Conservation (phyloP, 495 filamentous ascomycete genomes). For the Penicillium atrosanguineum region DNA sequence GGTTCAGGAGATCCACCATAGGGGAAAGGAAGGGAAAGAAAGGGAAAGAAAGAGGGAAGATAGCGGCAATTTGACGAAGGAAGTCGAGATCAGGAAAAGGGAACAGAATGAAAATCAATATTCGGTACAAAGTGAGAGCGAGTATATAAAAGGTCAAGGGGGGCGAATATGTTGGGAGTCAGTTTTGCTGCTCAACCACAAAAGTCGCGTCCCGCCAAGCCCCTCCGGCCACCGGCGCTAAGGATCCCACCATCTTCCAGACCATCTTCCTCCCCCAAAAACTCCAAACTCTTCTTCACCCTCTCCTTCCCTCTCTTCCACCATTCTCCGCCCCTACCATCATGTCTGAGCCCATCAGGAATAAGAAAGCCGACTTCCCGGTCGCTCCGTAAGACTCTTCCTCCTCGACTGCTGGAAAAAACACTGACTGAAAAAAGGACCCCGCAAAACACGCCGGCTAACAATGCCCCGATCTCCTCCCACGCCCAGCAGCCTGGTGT, state of each 20-base stretch:
- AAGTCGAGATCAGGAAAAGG: background rate
- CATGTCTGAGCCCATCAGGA: slow-evolving; percentile 91
- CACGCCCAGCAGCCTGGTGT: slow-evolving; percentile 95
- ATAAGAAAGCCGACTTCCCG: slow-evolving; percentile 79
- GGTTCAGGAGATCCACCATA: background rate
- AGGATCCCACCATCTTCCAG: slow-evolving; percentile 49
- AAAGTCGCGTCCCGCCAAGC: slow-evolving; percentile 44
- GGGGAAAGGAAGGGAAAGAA: background rate
- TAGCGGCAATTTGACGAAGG: background rate
- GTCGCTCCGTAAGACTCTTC: slow-evolving; percentile 72
- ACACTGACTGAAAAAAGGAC: slow-evolving; percentile 56
- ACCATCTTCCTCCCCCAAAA: slow-evolving; percentile 35
- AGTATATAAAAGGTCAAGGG: background rate
- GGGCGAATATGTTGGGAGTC: slow-evolving; percentile 36
- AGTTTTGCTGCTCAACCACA: slow-evolving; percentile 35
- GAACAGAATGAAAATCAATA: background rate
- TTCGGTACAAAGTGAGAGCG: background rate
- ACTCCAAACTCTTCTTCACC: slow-evolving; percentile 34
- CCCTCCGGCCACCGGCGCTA: slow-evolving; percentile 49
- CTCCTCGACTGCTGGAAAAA: slow-evolving; percentile 13
- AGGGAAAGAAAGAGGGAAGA: background rate
- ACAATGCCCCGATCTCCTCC: slow-evolving; percentile 94
- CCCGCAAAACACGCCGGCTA: slow-evolving; percentile 93
- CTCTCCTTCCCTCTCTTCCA: slow-evolving; percentile 25
- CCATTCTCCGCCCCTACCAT: slow-evolving; percentile 20